Evolutionary conservation across 192 early-diverging fungal genomes (phyloP).

Genomic region (Coemansia sp.): DNA sequence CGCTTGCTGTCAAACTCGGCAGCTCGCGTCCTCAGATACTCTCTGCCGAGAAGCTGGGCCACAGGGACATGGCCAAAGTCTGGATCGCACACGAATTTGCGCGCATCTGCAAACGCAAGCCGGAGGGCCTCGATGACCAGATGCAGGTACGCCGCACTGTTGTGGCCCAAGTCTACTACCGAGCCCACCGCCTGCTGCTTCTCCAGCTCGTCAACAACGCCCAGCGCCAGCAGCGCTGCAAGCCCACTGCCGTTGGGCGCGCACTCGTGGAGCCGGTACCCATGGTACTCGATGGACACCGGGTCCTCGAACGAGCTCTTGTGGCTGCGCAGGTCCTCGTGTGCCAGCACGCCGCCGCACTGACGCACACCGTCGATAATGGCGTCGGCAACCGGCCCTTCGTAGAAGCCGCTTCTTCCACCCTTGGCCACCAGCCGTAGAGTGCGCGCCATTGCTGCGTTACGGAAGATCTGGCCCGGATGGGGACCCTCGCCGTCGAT

Average conservation of each 20-base stretch:
- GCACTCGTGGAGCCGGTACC: conserved; percentile 64
- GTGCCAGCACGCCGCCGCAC: conserved; percentile 63
- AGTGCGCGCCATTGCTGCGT: conserved; percentile 57
- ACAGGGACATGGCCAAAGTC: conserved; percentile 53
- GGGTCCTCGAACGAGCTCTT: conserved; percentile 56
- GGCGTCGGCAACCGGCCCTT: conserved; percentile 63
- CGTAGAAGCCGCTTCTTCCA: conserved; percentile 70
- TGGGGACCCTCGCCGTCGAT: conserved; percentile 55
- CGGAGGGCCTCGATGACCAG: conserved; percentile 66
- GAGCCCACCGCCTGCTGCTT: conserved; percentile 24
- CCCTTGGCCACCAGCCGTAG: conserved; percentile 34
- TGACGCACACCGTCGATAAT: conserved; percentile 59
- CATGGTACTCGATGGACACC: conserved; percentile 64
- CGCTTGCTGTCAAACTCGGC: conserved; percentile 54
- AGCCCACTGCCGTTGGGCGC: conserved; percentile 78
- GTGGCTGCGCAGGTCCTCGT: conserved; percentile 65
- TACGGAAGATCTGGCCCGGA: conserved; percentile 63
- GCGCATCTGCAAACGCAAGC: conserved; percentile 78
- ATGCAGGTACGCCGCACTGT: conserved; percentile 66
- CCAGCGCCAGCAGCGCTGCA: conserved; percentile 68
- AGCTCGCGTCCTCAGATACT: conserved; percentile 61
- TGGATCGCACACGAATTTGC: conserved; percentile 67
- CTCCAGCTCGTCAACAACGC: conserved; percentile 63
- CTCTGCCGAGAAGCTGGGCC: conserved; percentile 53
- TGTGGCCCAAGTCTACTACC: conserved; percentile 54